Base-by-base conservation (phyloP, 768 basidiomycete species). In the Leccinum uliginosum region DNA sequence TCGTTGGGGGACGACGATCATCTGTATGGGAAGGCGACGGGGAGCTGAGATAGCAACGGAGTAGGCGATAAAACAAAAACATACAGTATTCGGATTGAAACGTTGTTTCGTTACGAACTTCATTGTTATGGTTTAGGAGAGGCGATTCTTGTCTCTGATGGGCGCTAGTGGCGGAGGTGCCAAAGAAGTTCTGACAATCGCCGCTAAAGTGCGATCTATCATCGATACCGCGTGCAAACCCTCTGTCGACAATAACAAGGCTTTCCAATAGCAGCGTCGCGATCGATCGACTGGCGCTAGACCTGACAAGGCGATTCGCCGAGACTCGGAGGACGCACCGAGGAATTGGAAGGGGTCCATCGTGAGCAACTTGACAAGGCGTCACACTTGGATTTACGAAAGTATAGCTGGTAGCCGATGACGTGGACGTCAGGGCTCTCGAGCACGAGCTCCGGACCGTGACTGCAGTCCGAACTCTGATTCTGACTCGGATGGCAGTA, bases 51-150 rank as follows among this genome's bases (percentile, higher is more conserved):
- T 43, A 59, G 35, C 47, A 62, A 15, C 26, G 50, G 50, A 61
- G 54, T 11, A 57, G 52, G n/a, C 38, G 51, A 50, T 55, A 58
- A 12, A 55, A 47, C 12, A 55, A 29, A 30, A 63, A 55, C 65
- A 66, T 66, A 46, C 3, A 11, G 9, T 3, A 38, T 17, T 32
- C 30, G 30, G 30, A 7, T 24, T 24, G 17, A 17, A 35, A 45
- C 30, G 34, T 35, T 44, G 35, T 14, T 14, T 19, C 43, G 43
- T 23, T 4, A 26, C 6, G 34, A 47, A 40, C 29, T n/a, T 24
- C 26, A 45, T 29, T 9, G 10, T 48, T 43, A 44, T 32, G 43
- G 38, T 23, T 23, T 32, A 44, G 19, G 24, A 49, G 26, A 23
- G 26, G 14, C 14, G 17, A 26, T 6, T 19, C 1, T 23, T n/a